A percentile compares a stretch with the other conserved stretches of the same genome.
Evolutionary conservation across 1,284 basidiomycete genomes (phyloP).

Genomic region (Filobasidium uniguttulatum): DNA sequence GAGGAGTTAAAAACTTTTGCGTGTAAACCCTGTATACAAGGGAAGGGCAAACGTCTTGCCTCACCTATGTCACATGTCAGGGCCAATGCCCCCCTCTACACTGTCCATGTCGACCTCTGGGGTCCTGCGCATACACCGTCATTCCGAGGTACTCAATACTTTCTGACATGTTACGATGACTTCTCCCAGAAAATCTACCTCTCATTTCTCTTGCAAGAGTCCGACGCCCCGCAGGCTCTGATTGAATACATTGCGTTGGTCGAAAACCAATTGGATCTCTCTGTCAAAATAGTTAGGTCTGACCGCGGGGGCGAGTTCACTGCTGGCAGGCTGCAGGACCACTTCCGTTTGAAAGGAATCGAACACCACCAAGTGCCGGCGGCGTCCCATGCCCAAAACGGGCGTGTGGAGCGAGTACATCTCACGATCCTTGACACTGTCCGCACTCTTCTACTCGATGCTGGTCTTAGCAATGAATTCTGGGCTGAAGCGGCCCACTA

Average conservation of each 20-base stretch:
- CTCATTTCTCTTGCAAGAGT: slow-evolving; percentile 1
- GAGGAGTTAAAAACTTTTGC: too few relatives aligned
- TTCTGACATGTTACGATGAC: slow-evolving; percentile 18
- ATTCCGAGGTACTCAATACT: slow-evolving; percentile 10
- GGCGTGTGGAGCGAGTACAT: slow-evolving; percentile 1
- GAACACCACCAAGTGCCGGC: slow-evolving; percentile 2
- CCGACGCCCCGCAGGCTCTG: neutral
- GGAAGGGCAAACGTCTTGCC: neutral
- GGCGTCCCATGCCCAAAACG: slow-evolving; percentile 6
- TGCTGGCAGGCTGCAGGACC: neutral
- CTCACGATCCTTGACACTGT: neutral
- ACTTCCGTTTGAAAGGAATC: slow-evolving; percentile 6
- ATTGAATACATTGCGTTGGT: slow-evolving; percentile 5
- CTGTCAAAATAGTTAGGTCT: slow-evolving; percentile 4
- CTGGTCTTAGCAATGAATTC: neutral
- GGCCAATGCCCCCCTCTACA: neutral
- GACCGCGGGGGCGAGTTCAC: slow-evolving; percentile 16
- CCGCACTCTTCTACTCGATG: slow-evolving; percentile 1
- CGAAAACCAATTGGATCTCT: slow-evolving; percentile 3
- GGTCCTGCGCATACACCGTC: slow-evolving; percentile 12
- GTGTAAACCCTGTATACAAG: neutral
- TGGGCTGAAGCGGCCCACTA: slow-evolving; percentile 13
- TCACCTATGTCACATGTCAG: neutral
- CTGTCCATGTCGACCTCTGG: slow-evolving; percentile 16
- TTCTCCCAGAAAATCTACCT: slow-evolving; percentile 5